Conservation (phyloP, 2,329 filamentous ascomycete species). For the Pseudonectria foliicola region DNA sequence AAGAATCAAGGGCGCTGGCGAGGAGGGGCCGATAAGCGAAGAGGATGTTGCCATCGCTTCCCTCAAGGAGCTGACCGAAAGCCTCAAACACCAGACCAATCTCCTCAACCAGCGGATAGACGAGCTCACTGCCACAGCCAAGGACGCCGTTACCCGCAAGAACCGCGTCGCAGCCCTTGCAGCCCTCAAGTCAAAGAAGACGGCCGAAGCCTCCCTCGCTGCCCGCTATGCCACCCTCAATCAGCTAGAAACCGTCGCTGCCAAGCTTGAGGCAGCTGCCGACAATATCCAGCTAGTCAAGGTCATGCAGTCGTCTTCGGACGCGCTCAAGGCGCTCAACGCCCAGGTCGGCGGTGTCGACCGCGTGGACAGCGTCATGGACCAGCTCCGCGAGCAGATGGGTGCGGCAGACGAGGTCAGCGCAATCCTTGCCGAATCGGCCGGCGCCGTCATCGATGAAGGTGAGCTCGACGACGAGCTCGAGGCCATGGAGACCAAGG, state of each 20-base stretch:
- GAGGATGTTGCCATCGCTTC: conserved; percentile 79
- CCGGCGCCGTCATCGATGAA: conserved; percentile 58
- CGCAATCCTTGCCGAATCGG: conserved; percentile 62
- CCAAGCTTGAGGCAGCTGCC: conserved; percentile 77
- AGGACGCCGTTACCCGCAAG: conserved; percentile 62
- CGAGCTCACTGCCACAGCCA: conserved; percentile 56
- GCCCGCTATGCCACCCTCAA: conserved; percentile 65
- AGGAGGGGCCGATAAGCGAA: conserved; percentile 52
- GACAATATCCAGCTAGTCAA: conserved; percentile 78
- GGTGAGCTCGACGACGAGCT: conserved; percentile 83
- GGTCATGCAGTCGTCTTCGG: conserved; percentile 72
- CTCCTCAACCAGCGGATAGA: conserved; percentile 61
- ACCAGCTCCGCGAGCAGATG: conserved; percentile 73
- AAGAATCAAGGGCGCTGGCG: conserved; percentile 57
- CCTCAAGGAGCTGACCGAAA: conserved; percentile 69
- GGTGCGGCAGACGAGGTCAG: conserved; percentile 74
- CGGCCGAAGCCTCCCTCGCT: conserved; percentile 65
- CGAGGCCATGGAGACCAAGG: conserved; percentile 61
- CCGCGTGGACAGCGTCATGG: conserved; percentile 68
- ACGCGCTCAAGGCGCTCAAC: conserved; percentile 67
- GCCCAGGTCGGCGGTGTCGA: conserved; percentile 69
- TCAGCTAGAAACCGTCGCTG: conserved; percentile 77
- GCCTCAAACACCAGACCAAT: conserved; percentile 65
- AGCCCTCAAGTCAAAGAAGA: conserved; percentile 74
- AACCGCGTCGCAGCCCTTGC: conserved; percentile 70